Evolutionary conservation across 352 stramenopile genomes (phyloP).

Genomic region (Thalassiosira livingstoniorum): DNA sequence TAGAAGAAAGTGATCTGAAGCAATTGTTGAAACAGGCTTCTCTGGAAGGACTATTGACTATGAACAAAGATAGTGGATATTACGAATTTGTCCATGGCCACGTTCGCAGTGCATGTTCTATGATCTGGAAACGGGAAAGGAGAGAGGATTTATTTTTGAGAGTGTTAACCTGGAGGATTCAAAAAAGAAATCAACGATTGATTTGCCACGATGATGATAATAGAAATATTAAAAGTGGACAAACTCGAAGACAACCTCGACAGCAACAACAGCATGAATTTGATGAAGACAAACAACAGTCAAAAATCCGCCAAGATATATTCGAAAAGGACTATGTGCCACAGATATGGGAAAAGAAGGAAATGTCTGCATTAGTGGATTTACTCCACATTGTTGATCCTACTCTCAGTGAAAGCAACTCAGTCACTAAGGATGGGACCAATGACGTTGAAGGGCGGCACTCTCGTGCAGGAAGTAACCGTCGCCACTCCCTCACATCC

Average conservation of each 20-base stretch:
- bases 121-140: too few relatives aligned
- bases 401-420: background rate
- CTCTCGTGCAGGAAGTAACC: too few relatives aligned
- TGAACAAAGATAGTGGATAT: conserved; percentile 11
- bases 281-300: too few relatives aligned
- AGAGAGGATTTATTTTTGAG: too few relatives aligned
- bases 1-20: conserved; percentile 4
- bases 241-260: too few relatives aligned
- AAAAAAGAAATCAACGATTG: background rate
- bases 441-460: too few relatives aligned
- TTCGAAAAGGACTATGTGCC: background rate
- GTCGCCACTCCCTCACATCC: too few relatives aligned
- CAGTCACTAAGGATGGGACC: background rate
- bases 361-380: background rate
- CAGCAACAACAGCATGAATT: too few relatives aligned
- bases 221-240: too few relatives aligned
- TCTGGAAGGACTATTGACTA: background rate
- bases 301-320: too few relatives aligned
- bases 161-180: background rate
- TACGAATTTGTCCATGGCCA: conserved; percentile 12
- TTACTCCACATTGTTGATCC: background rate
- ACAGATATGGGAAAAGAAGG: background rate
- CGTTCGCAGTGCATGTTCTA: too few relatives aligned
- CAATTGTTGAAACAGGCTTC: conserved; percentile 16
- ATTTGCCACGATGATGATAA: too few relatives aligned